Conservation (phyloP, 1,139 yeast species). For the Kazachstania sp. region DNA sequence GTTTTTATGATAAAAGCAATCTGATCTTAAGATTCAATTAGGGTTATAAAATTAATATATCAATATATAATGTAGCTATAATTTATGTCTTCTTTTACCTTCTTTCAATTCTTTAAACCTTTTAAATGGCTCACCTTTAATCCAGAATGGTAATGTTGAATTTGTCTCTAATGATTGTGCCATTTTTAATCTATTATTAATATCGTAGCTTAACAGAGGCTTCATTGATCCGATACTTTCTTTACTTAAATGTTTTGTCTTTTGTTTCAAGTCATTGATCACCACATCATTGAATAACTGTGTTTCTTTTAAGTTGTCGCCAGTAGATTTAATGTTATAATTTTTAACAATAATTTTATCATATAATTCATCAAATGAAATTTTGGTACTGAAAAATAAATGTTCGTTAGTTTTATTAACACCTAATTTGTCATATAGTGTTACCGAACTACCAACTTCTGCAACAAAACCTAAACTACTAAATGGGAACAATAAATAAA, state of each 20-base stretch:
- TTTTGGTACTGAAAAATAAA: slow-evolving; percentile 58
- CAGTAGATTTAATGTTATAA: slow-evolving; percentile 30
- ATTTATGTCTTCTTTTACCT: slow-evolving; percentile 54
- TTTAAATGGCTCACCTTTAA: slow-evolving; percentile 63
- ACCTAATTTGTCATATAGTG: slow-evolving; percentile 65
- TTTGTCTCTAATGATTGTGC: slow-evolving; percentile 58
- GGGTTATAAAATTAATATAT: no score
- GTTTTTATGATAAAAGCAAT: no score
- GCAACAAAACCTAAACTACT: slow-evolving; percentile 76
- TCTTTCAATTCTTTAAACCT: slow-evolving; percentile 51
- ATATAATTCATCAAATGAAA: slow-evolving; percentile 48
- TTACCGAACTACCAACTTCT: slow-evolving; percentile 74
- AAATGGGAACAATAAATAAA: slow-evolving; percentile 66
- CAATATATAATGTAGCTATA: slow-evolving; percentile 30
- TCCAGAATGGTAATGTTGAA: slow-evolving; percentile 62
- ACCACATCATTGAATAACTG: slow-evolving; percentile 54
- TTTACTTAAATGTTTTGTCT: slow-evolving; percentile 44
- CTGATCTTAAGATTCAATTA: no score
- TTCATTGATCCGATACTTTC: slow-evolving; percentile 58
- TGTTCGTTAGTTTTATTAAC: slow-evolving; percentile 70
- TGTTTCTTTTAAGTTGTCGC: slow-evolving; percentile 27
- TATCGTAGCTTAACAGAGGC: slow-evolving; percentile 42
- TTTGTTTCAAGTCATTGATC: slow-evolving; percentile 37
- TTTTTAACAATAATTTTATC: slow-evolving; percentile 58
- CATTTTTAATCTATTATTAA: slow-evolving; percentile 42